Base-by-base conservation (phyloP, 768 basidiomycete species). In the Amanita subjunquillea region DNA sequence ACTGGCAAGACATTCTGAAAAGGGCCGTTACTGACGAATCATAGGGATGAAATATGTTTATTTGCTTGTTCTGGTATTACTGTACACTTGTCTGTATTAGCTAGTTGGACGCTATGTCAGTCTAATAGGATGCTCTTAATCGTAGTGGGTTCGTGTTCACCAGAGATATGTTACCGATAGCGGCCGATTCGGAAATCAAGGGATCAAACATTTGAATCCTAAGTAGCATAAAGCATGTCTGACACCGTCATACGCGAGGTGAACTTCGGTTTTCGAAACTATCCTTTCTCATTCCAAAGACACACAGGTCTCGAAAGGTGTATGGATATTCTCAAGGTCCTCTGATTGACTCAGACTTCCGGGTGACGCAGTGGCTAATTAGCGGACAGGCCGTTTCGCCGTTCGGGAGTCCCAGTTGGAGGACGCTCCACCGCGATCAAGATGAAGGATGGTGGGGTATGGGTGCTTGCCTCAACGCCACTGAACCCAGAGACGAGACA, bases 1-100 rank as follows among this genome's bases (percentile, higher is more conserved):
- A 90, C 58, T 94, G 89, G 85, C 87, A 91, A 65, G 90, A 91
- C 54, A 73, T 75, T 37, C 64, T 93, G 55, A 85, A 80, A 68
- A 86, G 76, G 62, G 76, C 83, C 10, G 68, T 67, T 30, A 73
- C 62, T 50, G 81, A 83, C 48, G 82, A 80, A n/a, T 61, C 22
- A 37, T 53, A 53, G 43, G 20, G 5, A 12, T 30, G 50, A 4
- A 13, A 15, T 44, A 32, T 44, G 39, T 38, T 44, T 43, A 37
- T 39, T 39, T 12, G n/a, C 39, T 1, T 25, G 38, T 7, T 50
- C 23, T 40, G 38, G 38, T 40, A 40, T 50, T 39, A 39, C 17
- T 50, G 49, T 50, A 50, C 23, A 15, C 40, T 22, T 34, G 34
- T 25, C 25, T 45, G 44, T 45, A 45, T n/a, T 45, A 22, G 23